Percentiles rank a stretch among this genome's conserved stretches.
Conservation (phyloP, 768 basidiomycete species). For the Tubosaeta sp. region DNA sequence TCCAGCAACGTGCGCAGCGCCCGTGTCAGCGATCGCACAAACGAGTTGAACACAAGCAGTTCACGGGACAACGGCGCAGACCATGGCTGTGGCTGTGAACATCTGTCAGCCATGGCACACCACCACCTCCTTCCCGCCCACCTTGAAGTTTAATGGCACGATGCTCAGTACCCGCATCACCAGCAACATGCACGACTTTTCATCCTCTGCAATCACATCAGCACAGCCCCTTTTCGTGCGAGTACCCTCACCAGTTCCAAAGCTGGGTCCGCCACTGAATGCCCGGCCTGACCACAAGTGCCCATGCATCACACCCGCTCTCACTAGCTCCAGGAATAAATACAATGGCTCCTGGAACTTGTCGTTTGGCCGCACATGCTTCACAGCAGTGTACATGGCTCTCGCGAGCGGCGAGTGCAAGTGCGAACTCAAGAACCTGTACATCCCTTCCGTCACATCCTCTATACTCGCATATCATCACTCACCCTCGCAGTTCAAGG, state of each 20-base stretch:
- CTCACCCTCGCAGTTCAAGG: conserved; percentile 89
- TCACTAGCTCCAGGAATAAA: conserved; percentile 89
- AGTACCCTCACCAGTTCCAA: conserved; percentile 70
- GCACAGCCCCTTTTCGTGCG: conserved; percentile 25
- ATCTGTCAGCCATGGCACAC: conserved; percentile 6
- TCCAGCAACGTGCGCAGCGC: conserved; percentile 88
- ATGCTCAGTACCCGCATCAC: conserved; percentile 97
- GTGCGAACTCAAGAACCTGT: conserved; percentile 88
- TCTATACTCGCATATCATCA: neutral
- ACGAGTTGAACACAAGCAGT: conserved; percentile 96
- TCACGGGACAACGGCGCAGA: conserved; percentile 95
- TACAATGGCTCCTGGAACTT: conserved; percentile 98
- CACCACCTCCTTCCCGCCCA: conserved; percentile 25
- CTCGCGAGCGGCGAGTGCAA: conserved; percentile 85
- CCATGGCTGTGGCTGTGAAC: conserved; percentile 78
- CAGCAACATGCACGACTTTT: conserved; percentile 90
- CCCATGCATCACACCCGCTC: conserved; percentile 96
- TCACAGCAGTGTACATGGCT: conserved; percentile 83
- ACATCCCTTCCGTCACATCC: conserved; percentile 8
- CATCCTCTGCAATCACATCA: conserved; percentile 62
- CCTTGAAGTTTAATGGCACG: conserved; percentile 92
- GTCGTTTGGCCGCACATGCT: conserved; percentile 81
- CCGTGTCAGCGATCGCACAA: conserved; percentile 86
- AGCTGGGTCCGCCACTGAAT: conserved; percentile 93
- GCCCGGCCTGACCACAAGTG: conserved; percentile 84